A percentile compares a stretch with the other conserved stretches of the same genome.
Conservation (phyloP, 2,329 filamentous ascomycete species). For the Elsinoe perseae region DNA sequence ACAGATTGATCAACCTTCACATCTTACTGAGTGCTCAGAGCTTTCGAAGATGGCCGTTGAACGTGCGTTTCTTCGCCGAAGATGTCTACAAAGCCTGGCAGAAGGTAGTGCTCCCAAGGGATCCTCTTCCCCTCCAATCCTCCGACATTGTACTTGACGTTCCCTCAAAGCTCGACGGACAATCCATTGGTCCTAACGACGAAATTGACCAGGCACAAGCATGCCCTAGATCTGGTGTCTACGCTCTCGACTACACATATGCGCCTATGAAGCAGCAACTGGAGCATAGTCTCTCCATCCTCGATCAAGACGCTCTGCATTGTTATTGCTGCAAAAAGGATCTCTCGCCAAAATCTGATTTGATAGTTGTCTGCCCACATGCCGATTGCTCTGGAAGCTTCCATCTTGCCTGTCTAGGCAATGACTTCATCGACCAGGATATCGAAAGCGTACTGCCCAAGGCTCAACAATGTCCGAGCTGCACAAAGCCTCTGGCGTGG, state of each 20-base stretch:
- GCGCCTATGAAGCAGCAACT: conserved; percentile 42
- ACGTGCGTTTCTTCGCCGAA: conserved; percentile 65
- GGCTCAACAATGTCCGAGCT: conserved; percentile 63
- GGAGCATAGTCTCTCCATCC: conserved; percentile 42
- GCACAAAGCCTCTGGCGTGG: conserved; percentile 59
- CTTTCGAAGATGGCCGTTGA: conserved; percentile 76
- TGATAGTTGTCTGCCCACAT: conserved; percentile 47
- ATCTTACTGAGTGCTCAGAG: conserved; percentile 69
- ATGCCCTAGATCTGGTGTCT: conserved; percentile 28
- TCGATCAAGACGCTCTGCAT: conserved; percentile 32
- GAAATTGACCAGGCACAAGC: background rate
- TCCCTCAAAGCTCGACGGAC: background rate
- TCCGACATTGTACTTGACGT: conserved; percentile 5
- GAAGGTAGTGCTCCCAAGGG: conserved; percentile 22
- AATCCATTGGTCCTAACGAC: background rate
- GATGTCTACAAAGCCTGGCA: conserved; percentile 66
- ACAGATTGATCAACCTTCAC: conserved; percentile 72
- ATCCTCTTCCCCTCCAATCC: background rate
- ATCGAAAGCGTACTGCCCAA: conserved; percentile 55
- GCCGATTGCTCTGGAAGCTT: conserved; percentile 40
- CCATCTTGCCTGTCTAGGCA: conserved; percentile 52
- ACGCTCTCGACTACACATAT: conserved; percentile 49
- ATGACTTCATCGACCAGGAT: conserved; percentile 40
- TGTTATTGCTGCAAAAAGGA: conserved; percentile 45
- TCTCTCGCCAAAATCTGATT: conserved; percentile 32